Conservation (phyloP, 2,329 filamentous ascomycete species). For the Intubia oerlemansii region DNA sequence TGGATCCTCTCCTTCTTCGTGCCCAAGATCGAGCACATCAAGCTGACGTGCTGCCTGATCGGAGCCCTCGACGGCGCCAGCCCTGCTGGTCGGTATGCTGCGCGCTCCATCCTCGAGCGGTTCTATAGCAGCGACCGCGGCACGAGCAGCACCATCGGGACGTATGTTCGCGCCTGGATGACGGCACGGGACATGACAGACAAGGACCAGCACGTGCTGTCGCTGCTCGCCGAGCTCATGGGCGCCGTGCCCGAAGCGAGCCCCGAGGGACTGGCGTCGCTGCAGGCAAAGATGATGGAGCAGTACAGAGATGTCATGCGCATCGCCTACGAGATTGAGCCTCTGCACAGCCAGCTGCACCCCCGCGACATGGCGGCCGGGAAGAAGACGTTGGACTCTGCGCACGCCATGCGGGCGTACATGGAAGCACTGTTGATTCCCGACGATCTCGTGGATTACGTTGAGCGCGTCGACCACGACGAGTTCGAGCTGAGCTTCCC, state of each 20-base stretch:
- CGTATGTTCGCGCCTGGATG: slow-evolving; percentile 7
- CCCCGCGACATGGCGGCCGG: slow-evolving; percentile 4
- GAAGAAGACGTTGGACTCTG: slow-evolving; percentile 2
- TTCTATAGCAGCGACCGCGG: slow-evolving; percentile 3
- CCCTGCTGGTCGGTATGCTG: slow-evolving; percentile 1
- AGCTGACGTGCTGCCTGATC: slow-evolving; percentile 6
- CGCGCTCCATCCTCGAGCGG: slow-evolving; percentile 6
- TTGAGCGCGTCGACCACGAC: slow-evolving; percentile 7
- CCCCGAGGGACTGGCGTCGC: slow-evolving; percentile 2
- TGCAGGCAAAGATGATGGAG: slow-evolving; percentile 3
- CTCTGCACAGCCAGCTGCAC: slow-evolving; percentile 5
- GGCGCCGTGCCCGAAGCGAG: slow-evolving; percentile 3
- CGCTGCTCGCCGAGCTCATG: slow-evolving; percentile 4
- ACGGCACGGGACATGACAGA: slow-evolving; percentile 3
- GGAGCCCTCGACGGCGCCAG: slow-evolving; percentile 2
- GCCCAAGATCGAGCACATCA: slow-evolving; percentile 3
- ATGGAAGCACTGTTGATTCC: slow-evolving; percentile 7
- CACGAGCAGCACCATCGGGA: slow-evolving; percentile 4
- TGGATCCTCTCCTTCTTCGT: slow-evolving; percentile 7
- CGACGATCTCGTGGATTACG: slow-evolving; percentile 5
- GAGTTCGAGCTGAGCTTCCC: slow-evolving; percentile 10
- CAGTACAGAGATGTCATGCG: slow-evolving; percentile 7
- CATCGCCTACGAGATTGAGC: slow-evolving; percentile 6
- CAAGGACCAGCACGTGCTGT: slow-evolving; percentile 5
- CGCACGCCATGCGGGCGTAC: slow-evolving; percentile 1